Percentiles rank a stretch among this genome's conserved stretches.
Conservation (phyloP, 352 stramenopile genomes). For the Phytophthora kernoviae region DNA sequence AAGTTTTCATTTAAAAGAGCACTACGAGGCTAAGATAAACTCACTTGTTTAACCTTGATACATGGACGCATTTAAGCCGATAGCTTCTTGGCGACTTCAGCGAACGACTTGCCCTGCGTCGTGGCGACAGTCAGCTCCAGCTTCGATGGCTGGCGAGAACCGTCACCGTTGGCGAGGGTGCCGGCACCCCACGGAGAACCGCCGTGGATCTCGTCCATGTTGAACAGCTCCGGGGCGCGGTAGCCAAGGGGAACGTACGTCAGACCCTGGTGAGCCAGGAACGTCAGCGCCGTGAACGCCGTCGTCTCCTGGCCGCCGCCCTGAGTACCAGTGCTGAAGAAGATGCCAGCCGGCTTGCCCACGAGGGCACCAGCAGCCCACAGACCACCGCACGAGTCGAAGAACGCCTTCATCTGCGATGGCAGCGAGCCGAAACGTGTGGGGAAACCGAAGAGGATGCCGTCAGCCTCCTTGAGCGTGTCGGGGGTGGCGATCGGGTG, state of each 20-base stretch:
- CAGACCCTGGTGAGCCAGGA: conserved; percentile 29
- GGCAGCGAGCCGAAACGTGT: conserved; percentile 33
- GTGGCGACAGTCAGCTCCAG: conserved; percentile 80
- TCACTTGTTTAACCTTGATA: background rate
- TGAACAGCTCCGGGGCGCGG: conserved; percentile 25
- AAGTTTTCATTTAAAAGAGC: no score
- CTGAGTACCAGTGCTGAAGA: conserved; percentile 34
- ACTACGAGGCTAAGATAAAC: no score
- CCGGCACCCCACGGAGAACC: conserved; percentile 31
- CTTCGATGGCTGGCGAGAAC: conserved; percentile 66
- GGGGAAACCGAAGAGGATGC: conserved; percentile 35
- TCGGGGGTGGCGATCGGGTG: conserved; percentile 27
- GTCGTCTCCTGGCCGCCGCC: conserved; percentile 33
- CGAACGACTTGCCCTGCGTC: conserved; percentile 86
- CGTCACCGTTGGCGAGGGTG: conserved; percentile 23
- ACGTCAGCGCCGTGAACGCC: conserved; percentile 31
- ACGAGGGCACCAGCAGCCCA: conserved; percentile 26
- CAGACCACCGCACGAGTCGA: conserved; percentile 29
- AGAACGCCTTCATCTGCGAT: conserved; percentile 33
- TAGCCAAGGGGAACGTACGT: conserved; percentile 32
- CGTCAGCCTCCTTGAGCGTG: conserved; percentile 31
- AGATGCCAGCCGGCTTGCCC: conserved; percentile 33
- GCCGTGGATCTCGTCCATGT: conserved; percentile 35
- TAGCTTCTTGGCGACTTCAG: conserved; percentile 78
- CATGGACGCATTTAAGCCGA: conserved; percentile 35